Base-by-base conservation (phyloP, 73 alveolate genomes). In the Tetrahymena malaccensis region DNA sequence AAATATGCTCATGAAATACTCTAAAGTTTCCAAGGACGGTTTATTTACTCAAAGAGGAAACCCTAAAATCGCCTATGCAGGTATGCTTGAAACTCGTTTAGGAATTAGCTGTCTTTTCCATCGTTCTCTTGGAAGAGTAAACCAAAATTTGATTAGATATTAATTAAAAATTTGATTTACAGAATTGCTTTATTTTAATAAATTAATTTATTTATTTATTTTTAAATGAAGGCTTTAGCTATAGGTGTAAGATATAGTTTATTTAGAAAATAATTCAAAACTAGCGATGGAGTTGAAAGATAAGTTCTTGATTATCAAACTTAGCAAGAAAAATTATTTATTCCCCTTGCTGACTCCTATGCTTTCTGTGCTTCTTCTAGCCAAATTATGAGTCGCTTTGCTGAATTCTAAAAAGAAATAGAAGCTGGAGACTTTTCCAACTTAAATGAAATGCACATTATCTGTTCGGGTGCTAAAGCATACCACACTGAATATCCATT, bases 211-310 rank as follows among this genome's bases (percentile, higher is more conserved):
- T 6, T 40, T 40, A 6, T 7, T 40, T 40, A 0, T 4, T 40
- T 40, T 40, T 40, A 4, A 40, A 40, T 97, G 13, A 43, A 85
- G 85, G 96, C 97, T 12, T 94, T 96, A 44, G 95, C 97, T 10
- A 95, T 98, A 0, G 98, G 98, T 10, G 97, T 98, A n/a, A 96
- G 99, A 94, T 98, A 98, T 95, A 96, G 98, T n/a, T 96, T 97
- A 15, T 96, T 95, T 25, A 97, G 99, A 93, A 96, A 93, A 85
- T 97, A 98, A 93, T 98, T 98, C 94, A 96, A 96, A 93, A 97
- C 96, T 43, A 85, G 43, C 25, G 96, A 95, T 84, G 97, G 95
- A 10, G 93, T 34, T n/a, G 99, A 98, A 95, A 94, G 98, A 58
- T 94, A 95, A 35, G 95, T 98, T 34, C 33, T 98, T 31, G 99